Base-by-base conservation (phyloP, 208 protist species). In the Porcisia hertigi region DNA sequence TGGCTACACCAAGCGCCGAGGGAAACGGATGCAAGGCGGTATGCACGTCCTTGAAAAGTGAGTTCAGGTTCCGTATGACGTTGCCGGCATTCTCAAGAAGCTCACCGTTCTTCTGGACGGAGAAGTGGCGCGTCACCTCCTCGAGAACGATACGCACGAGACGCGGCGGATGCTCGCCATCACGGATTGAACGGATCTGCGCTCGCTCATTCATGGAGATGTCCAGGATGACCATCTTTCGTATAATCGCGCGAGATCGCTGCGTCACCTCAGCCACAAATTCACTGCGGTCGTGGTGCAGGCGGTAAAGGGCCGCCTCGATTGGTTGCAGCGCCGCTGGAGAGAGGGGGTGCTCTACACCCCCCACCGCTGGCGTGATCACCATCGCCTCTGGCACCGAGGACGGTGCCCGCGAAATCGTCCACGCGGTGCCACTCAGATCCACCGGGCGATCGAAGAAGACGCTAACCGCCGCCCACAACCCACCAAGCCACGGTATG, bases 41-140 rank as follows among this genome's bases (percentile, higher is more conserved):
- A 49, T 95, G 86, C 53, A 96, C 83, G 59, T 88, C 76, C 41
- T 80, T 70, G 43, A 94, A 91, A 25, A 97, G 87, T 2, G 60
- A 55, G 69, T 96, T 89, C 45, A 97, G 60, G 73, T 97, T 97
- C 49, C 84, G 82, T 63, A 96, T 88, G 52, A 94, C 76, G 79
- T 94, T 95, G 55, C 64, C 71, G 23, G 92, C 91, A 23, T 87
- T 83, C 34, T 81, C 79, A 23, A 69, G 58, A 7, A 84, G 63
- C 63, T 83, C 85, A 59, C 75, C 76, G 53, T 82, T 82, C 45
- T 81, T 75, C 60, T 77, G 77, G 54, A 86, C 85, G 25, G 84
- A 86, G 73, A 96, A 94, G 70, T 92, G 76, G 5, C 84, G 82
- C 18, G 77, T 81, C 36, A 94, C 84, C 73, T 92, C 89, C 79